phyloP scores from a whole-genome alignment of 257 asterid species.

The Solanum tarapatanum region DNA sequence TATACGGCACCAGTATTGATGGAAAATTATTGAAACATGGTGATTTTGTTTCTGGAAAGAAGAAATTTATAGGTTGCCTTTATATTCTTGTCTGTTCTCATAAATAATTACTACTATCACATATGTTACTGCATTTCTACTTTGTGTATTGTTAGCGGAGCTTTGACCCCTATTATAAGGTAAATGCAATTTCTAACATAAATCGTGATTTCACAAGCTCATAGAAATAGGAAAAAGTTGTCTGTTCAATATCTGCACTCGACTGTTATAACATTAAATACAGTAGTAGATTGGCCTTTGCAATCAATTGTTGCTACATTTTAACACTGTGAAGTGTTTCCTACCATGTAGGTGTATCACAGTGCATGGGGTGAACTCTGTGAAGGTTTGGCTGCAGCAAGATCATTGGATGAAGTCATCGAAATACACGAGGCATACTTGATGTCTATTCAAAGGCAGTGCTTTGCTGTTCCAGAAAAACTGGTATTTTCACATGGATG shows the following conservation, averaged over 20 bases:
- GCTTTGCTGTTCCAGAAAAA: slow-evolving; percentile 95
- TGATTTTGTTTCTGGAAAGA: background rate
- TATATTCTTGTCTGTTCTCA: background rate
- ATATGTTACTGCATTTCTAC: background rate
- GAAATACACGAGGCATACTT: slow-evolving; percentile 91
- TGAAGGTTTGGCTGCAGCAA: slow-evolving; percentile 80
- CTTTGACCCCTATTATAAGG: background rate
- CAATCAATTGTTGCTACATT: background rate
- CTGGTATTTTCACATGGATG: slow-evolving; percentile 34
- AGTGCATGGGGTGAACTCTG: slow-evolving; percentile 97
- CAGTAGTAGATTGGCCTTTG: background rate
- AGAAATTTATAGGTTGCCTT: background rate
- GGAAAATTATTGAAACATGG: background rate
- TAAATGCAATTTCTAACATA: background rate
- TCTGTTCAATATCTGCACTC: background rate
- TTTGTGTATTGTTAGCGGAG: background rate
- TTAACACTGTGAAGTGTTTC: background rate
- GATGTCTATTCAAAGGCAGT: slow-evolving; percentile 76
- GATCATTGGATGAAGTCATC: slow-evolving; percentile 85
- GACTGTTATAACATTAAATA: background rate
- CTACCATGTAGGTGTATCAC: slow-evolving; percentile 70
- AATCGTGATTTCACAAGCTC: background rate
- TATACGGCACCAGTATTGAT: background rate
- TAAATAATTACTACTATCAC: background rate
- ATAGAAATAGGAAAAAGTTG: background rate